Evolutionary conservation across 1,139 yeast genomes (phyloP).

Genomic region (Magnusiomyces tetraspermus): DNA sequence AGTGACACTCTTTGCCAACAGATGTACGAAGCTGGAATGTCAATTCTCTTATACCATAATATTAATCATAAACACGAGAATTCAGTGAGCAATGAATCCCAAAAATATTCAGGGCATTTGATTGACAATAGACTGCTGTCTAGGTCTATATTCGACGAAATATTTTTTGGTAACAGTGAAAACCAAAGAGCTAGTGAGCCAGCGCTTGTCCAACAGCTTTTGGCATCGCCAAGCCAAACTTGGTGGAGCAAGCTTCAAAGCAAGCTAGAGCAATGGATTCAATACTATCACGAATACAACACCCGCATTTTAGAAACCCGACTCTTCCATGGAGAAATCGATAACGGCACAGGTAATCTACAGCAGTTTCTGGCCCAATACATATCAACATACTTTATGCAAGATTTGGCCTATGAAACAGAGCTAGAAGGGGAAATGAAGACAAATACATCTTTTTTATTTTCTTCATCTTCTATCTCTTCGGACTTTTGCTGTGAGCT

Average conservation of each 20-base stretch:
- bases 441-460: neutral
- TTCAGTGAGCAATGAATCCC: neutral
- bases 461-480: neutral
- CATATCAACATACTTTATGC: constrained; percentile 2
- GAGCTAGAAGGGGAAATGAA: neutral
- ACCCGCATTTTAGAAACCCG: neutral
- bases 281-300: neutral
- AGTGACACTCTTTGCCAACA: constrained; percentile 2
- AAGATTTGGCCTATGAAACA: neutral
- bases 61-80: neutral
- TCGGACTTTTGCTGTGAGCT: constrained; percentile 1
- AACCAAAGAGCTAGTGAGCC: neutral
- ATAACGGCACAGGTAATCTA: neutral
- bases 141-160: neutral
- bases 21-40: constrained; percentile 5
- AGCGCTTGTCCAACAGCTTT: neutral
- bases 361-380: constrained; percentile 5
- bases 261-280: constrained; percentile 3
- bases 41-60: neutral
- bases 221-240: neutral
- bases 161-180: neutral
- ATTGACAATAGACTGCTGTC: neutral
- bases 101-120: neutral
- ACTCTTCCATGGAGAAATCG: neutral
- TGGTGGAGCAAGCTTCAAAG: constrained; percentile 3